Evolutionary conservation across 345 rosid species (phyloP).

Genomic region (Gossypium herbaceum): DNA sequence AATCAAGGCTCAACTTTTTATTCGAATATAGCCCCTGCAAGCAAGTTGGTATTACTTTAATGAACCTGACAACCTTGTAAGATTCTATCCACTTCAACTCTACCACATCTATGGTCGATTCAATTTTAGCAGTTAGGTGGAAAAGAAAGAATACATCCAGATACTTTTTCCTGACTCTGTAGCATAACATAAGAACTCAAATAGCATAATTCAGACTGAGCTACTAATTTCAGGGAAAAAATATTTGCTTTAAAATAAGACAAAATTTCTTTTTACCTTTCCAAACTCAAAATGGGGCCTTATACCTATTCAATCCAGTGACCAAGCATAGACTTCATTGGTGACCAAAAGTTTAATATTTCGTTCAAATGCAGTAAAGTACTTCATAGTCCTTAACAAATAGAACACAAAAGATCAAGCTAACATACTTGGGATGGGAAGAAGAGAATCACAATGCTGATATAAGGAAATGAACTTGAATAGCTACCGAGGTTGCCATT

Average conservation of each 20-base stretch:
- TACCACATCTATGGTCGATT: background rate
- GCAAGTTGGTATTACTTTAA: conserved; percentile 10
- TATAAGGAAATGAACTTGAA: background rate
- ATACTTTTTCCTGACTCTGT: background rate
- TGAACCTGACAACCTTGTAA: conserved; percentile 11
- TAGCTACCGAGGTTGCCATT: background rate
- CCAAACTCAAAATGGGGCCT: background rate
- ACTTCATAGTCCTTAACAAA: background rate
- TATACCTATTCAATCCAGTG: background rate
- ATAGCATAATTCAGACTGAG: background rate
- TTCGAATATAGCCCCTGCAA: conserved; percentile 31
- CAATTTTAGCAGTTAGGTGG: background rate
- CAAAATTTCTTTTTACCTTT: background rate
- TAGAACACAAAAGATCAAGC: background rate
- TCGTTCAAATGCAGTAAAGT: background rate
- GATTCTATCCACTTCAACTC: background rate
- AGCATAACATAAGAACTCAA: background rate
- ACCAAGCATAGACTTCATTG: background rate
- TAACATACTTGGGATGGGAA: background rate
- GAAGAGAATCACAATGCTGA: background rate
- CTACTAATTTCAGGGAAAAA: background rate
- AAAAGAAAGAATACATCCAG: background rate
- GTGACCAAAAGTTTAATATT: background rate
- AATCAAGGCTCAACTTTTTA: conserved; percentile 25
- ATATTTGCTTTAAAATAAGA: background rate